phyloP scores from a whole-genome alignment of 306 rosid species.

The Cicer yamashitae region DNA sequence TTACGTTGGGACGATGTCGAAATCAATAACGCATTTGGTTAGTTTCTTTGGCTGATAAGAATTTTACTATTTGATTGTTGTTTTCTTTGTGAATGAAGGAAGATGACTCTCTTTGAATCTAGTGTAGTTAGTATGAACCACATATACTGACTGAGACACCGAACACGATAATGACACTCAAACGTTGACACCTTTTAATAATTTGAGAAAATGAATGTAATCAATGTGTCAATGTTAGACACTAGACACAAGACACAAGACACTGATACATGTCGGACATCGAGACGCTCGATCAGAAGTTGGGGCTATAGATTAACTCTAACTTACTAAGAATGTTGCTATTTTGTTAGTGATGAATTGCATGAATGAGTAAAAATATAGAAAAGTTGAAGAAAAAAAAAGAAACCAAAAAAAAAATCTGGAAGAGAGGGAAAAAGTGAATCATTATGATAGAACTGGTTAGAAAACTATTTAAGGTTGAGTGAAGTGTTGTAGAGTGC shows the following conservation, averaged over 20 bases:
- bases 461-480: background rate
- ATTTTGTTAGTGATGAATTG: background rate
- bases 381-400: background rate
- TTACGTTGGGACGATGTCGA: conserved; percentile 73
- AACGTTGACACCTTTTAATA: too few relatives aligned
- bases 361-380: background rate
- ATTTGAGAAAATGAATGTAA: too few relatives aligned
- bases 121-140: background rate
- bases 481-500: background rate
- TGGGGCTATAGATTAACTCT: too few relatives aligned
- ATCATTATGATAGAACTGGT: background rate
- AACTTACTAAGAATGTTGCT: background rate
- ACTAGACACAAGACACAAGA: too few relatives aligned
- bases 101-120: background rate
- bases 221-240: too few relatives aligned
- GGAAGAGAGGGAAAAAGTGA: background rate
- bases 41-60: conserved; percentile 26
- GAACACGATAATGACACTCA: too few relatives aligned
- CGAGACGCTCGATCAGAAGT: too few relatives aligned
- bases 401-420: background rate
- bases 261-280: too few relatives aligned
- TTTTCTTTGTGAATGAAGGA: background rate
- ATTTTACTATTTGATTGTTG: background rate
- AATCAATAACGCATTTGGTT: conserved; percentile 82
- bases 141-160: too few relatives aligned